Conservation (phyloP, 345 rosid genomes). For the Melaleuca alternifolia region DNA sequence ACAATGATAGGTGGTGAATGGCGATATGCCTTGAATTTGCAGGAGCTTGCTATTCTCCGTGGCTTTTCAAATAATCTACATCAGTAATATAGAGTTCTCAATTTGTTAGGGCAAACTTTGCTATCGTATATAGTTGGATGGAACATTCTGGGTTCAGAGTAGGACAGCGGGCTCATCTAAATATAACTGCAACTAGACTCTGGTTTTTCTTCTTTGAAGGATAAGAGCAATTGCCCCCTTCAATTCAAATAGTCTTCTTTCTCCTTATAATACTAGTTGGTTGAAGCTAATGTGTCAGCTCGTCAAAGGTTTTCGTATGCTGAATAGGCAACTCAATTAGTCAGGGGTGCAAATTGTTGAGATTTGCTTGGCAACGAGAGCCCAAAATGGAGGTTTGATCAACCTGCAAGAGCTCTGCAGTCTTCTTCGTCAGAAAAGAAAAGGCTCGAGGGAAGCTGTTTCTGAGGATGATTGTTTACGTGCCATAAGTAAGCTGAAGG, state of each 20-base stretch:
- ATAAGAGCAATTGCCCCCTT: background rate
- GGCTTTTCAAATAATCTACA: background rate
- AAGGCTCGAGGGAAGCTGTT: constrained; percentile 64
- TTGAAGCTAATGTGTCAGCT: background rate
- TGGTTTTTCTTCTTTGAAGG: background rate
- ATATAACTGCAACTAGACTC: background rate
- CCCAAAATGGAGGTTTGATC: constrained; percentile 84
- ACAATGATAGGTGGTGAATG: background rate
- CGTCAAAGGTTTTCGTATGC: background rate
- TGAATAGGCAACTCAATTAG: constrained; percentile 21
- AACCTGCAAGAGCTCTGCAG: constrained; percentile 70
- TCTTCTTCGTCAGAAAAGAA: constrained; percentile 62
- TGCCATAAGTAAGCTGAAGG: constrained; percentile 92
- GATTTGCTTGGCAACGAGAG: constrained; percentile 86
- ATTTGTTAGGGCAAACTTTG: background rate
- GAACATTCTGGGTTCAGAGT: background rate
- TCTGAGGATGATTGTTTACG: constrained; percentile 96
- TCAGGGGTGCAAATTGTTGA: constrained; percentile 92
- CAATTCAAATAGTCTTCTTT: background rate
- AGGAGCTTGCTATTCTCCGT: background rate
- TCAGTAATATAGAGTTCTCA: background rate
- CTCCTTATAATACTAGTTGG: background rate
- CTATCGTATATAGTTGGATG: background rate
- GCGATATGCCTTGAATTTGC: background rate
- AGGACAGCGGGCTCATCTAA: background rate